Evolutionary conservation across 805 yeast genomes (phyloP).

Genomic region (Candida nitratophila): DNA sequence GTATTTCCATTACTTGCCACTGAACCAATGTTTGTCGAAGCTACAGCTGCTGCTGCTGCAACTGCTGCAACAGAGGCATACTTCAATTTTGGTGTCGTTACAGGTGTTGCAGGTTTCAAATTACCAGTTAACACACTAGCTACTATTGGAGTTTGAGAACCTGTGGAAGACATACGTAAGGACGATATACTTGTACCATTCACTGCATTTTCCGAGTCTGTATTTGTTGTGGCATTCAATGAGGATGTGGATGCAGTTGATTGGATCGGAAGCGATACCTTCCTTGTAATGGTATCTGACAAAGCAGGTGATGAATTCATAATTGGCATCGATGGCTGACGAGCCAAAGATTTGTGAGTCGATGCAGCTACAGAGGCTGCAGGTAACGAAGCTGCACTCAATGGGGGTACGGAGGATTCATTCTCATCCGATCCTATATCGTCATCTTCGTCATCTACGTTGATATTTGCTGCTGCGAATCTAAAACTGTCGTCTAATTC

Average conservation of each 20-base stretch:
- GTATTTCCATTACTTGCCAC: neutral
- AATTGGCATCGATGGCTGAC: neutral
- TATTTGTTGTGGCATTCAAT: neutral
- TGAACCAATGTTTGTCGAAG: neutral
- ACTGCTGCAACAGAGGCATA: slow-evolving; percentile 26
- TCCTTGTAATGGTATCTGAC: neutral
- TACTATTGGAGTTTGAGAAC: slow-evolving; percentile 3
- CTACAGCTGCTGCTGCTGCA: slow-evolving; percentile 10
- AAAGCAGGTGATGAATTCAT: neutral
- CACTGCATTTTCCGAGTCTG: neutral
- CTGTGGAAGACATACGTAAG: neutral
- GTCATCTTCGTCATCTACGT: slow-evolving; percentile 9
- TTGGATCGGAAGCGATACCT: slow-evolving; percentile 1
- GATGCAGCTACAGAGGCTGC: slow-evolving; percentile 5
- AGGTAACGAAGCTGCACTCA: slow-evolving; percentile 7
- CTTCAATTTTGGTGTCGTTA: slow-evolving; percentile 33
- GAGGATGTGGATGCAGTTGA: neutral
- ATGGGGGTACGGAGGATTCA: slow-evolving; percentile 3
- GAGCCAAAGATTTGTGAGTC: neutral
- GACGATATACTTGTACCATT: neutral
- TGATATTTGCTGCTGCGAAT: slow-evolving; percentile 13
- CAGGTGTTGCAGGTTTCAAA: slow-evolving; percentile 22
- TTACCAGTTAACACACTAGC: slow-evolving; percentile 6
- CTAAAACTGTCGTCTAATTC: slow-evolving; percentile 31
- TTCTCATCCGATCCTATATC: slow-evolving; percentile 4